Percentiles rank a stretch among this genome's conserved stretches.
These are phyloP conservation scores for Phytophthora ramorum DNA, from an alignment of 352 stramenopile genomes.

Conservation along the genomic window DNA sequence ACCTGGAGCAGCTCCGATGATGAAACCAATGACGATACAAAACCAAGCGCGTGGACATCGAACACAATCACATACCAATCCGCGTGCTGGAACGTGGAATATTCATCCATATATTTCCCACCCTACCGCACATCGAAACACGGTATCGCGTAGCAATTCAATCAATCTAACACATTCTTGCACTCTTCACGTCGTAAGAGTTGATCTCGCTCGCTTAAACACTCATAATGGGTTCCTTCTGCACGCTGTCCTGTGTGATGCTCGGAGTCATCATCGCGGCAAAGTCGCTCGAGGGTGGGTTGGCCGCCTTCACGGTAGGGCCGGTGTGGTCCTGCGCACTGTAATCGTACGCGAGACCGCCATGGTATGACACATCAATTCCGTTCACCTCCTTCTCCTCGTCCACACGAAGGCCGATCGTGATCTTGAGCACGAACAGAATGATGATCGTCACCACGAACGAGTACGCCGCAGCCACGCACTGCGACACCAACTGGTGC, in stretches of 20 bases:
- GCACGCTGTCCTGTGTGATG: slow-evolving; percentile 20
- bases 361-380: slow-evolving; percentile 76
- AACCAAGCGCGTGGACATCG: too few relatives aligned
- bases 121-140: too few relatives aligned
- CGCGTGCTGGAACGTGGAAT: too few relatives aligned
- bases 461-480: slow-evolving; percentile 61
- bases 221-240: slow-evolving; percentile 34
- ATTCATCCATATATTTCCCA: too few relatives aligned
- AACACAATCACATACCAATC: too few relatives aligned
- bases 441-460: slow-evolving; percentile 66
- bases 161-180: slow-evolving; percentile 17
- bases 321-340: slow-evolving; percentile 21
- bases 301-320: slow-evolving; percentile 7
- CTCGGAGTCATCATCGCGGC: slow-evolving; percentile 26
- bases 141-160: slow-evolving; percentile 4
- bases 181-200: neutral
- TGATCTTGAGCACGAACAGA: slow-evolving; percentile 68
- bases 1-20: too few relatives aligned
- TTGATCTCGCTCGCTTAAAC: slow-evolving; percentile 14
- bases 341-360: slow-evolving; percentile 63
- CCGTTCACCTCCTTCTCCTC: slow-evolving; percentile 47
- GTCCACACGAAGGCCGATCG: slow-evolving; percentile 65
- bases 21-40: too few relatives aligned
- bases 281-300: slow-evolving; percentile 4
- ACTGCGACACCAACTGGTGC: slow-evolving; percentile 57